Conservation (phyloP, 306 rosid species). For the Nissolia schottii region DNA sequence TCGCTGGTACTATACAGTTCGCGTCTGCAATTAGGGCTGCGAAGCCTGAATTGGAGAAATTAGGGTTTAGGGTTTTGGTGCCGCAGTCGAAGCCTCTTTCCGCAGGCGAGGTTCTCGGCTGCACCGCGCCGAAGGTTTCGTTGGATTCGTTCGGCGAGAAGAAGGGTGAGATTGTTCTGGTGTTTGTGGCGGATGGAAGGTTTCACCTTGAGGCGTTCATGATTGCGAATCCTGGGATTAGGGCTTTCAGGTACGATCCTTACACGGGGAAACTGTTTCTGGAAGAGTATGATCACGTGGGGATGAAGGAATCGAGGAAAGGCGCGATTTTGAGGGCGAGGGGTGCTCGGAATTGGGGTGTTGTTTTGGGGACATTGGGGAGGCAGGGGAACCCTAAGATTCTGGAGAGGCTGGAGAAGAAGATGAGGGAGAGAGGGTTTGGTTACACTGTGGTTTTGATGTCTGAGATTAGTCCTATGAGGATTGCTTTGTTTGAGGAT, state of each 20-base stretch:
- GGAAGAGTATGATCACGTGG: conserved; percentile 86
- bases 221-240: conserved; percentile 84
- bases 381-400: conserved; percentile 94
- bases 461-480: conserved; percentile 84
- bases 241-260: conserved; percentile 79
- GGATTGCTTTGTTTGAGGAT: conserved; percentile 68
- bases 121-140: conserved; percentile 77
- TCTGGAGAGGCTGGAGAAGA: conserved; percentile 70
- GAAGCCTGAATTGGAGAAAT: conserved; percentile 63
- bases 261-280: conserved; percentile 73
- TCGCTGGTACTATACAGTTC: conserved; percentile 90
- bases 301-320: conserved; percentile 75
- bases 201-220: conserved; percentile 89
- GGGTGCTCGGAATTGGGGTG: conserved; percentile 71
- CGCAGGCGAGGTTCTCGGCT: conserved; percentile 88
- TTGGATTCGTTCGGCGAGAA: conserved; percentile 15
- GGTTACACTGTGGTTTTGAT: conserved; percentile 65
- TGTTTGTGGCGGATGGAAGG: conserved; percentile 89
- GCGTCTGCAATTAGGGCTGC: conserved; percentile 70
- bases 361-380: conserved; percentile 84
- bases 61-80: conserved; percentile 64
- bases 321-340: conserved; percentile 53
- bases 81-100: conserved; percentile 90
- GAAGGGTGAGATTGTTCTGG: conserved; percentile 40
- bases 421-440: conserved; percentile 58